Evolutionary conservation across 768 basidiomycete species (phyloP).

Genomic region (Pholiota conissans): DNA sequence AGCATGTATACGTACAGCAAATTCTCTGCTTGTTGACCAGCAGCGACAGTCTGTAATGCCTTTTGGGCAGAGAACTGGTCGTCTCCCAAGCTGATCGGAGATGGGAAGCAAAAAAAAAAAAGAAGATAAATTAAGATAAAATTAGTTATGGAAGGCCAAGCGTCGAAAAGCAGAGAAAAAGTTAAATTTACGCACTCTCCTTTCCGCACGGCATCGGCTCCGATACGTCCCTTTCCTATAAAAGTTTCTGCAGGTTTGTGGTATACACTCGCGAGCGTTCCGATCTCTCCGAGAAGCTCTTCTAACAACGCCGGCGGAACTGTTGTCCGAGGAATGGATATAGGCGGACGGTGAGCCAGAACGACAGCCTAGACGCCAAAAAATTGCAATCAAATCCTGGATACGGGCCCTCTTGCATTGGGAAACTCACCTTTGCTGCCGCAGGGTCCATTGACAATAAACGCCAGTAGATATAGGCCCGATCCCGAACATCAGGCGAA

Average conservation of each 20-base stretch:
- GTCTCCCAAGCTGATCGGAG: conserved; percentile 50
- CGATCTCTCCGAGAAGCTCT: conserved; percentile 89
- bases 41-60: conserved; percentile 88
- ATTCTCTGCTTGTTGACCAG: conserved; percentile 93
- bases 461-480: conserved; percentile 98
- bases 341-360: conserved; percentile 88
- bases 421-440: conserved; percentile 78
- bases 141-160: not conserved
- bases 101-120: not conserved
- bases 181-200: conserved; percentile 47
- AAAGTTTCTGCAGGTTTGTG: conserved; percentile 98
- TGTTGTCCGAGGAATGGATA: conserved; percentile 88
- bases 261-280: conserved; percentile 89
- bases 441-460: conserved; percentile 91
- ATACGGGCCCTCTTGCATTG: not conserved
- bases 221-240: conserved; percentile 86
- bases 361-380: conserved; percentile 62
- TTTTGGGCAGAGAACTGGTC: conserved; percentile 76
- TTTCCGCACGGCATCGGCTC: conserved; percentile 76
- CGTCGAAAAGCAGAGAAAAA: conserved; percentile 5
- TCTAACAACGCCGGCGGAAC: conserved; percentile 86
- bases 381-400: not conserved
- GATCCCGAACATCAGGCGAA: conserved; percentile 93
- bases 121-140: not conserved
- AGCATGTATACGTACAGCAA: conserved; percentile 51